A percentile compares a stretch with the other conserved stretches of the same genome.
Evolutionary conservation across 371 early-diverging fungal genomes (phyloP).

Genomic region (Dentiscutata heterogama): DNA sequence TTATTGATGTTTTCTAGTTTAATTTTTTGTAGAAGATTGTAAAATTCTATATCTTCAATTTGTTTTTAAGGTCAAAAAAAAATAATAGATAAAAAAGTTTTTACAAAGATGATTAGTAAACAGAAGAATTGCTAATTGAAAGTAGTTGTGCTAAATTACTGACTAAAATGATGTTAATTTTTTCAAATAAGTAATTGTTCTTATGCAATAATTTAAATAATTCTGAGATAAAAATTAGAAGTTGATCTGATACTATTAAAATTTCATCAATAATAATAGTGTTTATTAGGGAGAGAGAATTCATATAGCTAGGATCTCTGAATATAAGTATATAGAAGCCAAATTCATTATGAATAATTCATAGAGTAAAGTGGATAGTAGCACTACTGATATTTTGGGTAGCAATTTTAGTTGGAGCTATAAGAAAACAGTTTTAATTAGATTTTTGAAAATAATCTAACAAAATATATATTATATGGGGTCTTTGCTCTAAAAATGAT

Average conservation of each 20-base stretch:
- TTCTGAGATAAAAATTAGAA: background rate
- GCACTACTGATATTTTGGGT: slow-evolving; percentile 2
- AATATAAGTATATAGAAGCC: no score
- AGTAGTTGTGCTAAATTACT: no score
- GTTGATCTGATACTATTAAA: background rate
- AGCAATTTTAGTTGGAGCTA: background rate
- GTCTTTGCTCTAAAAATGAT: no score
- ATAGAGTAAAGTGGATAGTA: background rate
- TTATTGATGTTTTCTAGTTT: background rate
- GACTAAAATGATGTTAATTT: background rate
- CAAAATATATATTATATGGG: background rate
- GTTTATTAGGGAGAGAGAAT: background rate
- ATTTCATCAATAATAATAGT: slow-evolving; percentile 11
- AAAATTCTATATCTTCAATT: background rate
- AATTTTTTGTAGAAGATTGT: slow-evolving; percentile 7
- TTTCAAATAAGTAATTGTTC: background rate
- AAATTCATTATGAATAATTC: no score
- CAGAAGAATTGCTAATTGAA: background rate
- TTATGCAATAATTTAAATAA: background rate
- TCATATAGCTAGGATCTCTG: no score
- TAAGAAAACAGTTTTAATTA: background rate
- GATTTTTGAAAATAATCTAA: background rate
- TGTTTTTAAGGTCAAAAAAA: background rate
- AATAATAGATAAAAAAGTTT: background rate
- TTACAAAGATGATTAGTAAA: background rate